Base-by-base conservation (phyloP, 176 grass and related monocot genomes). In the Zea luxurians region DNA sequence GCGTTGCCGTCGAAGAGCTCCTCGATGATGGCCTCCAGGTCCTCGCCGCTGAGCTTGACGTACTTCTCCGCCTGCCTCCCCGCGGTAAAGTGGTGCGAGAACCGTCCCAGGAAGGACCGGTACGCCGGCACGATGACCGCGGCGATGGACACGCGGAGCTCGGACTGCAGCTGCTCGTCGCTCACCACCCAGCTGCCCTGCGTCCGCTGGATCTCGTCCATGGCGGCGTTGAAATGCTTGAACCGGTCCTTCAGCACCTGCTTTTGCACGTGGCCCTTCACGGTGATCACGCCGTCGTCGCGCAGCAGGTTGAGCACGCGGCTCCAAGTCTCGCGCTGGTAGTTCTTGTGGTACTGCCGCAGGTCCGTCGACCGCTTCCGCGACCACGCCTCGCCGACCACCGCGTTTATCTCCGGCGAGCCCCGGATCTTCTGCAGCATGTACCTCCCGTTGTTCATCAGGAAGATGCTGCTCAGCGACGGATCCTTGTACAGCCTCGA, bases 401-500 rank as follows among this genome's bases (percentile, higher is more conserved):
- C 70, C 1, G 45, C 65, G 71, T 82, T 86, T 64, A 94, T 89
- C 88, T 99, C 92, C 40, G 78, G 68, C 13, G 90, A 96, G 0
- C 96, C 92, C 21, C 89, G 83, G 67, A 99, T 89, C 86, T 96
- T 99, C 64, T 99, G 86, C 48, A 87, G 79, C 81, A 99, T 88
- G 86, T 96, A 99, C 78, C 90, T 35, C 3, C 92, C 90, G 35
- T 93, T 99, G 92, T 99, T 99, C 96, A 96, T 95, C 66, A 96
- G 69, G 89, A 99, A 99, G 64, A 99, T 91, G 82, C 76, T 81
- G 76, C 78, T 66, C 20, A 93, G 66, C 0, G 92, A 48, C 4
- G 71, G 50, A 79, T 96, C 90, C 81, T 87, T 99, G 86, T 96
- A 93, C 1, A 96, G 78, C 20, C 77, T 54, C 13, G 96, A 91